Evolutionary conservation across 2,329 filamentous ascomycete genomes (phyloP).

Genomic region (Botrytis tulipae): DNA sequence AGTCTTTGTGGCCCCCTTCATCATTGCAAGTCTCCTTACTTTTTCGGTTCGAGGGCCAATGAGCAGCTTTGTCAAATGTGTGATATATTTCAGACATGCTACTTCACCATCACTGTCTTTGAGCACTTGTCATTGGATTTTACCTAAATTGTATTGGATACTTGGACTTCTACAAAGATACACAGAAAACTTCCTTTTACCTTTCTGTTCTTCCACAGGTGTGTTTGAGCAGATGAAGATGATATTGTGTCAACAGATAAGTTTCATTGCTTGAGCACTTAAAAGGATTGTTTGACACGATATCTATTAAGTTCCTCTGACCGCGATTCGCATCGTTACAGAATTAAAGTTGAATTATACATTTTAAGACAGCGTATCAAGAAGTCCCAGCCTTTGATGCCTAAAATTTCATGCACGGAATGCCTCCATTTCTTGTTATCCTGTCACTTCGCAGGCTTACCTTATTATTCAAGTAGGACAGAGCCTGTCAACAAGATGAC

Average conservation of each 20-base stretch:
- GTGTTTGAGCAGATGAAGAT: too few species aligned
- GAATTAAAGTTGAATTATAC: too few species aligned
- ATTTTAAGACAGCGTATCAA: not conserved
- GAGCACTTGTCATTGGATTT: not conserved
- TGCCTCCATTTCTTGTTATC: not conserved
- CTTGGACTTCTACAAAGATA: not conserved
- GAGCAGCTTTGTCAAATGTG: not conserved
- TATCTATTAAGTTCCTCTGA: not conserved
- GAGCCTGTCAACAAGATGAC: not conserved
- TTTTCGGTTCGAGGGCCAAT: not conserved
- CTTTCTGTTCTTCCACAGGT: not conserved
- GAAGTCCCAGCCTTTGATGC: not conserved
- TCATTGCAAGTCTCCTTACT: not conserved
- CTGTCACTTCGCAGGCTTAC: not conserved
- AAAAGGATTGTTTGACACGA: not conserved
- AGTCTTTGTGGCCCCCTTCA: not conserved
- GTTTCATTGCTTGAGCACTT: not conserved
- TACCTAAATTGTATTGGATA: not conserved
- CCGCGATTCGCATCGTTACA: too few species aligned
- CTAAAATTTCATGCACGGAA: too few species aligned
- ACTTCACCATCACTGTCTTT: not conserved
- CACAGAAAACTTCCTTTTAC: not conserved
- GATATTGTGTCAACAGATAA: not conserved
- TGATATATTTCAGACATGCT: not conserved
- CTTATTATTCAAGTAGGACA: not conserved